Evolutionary conservation across 805 yeast genomes (phyloP), one percentile per base, ranked within the genome.

Genomic region (Torulaspora franciscae): DNA sequence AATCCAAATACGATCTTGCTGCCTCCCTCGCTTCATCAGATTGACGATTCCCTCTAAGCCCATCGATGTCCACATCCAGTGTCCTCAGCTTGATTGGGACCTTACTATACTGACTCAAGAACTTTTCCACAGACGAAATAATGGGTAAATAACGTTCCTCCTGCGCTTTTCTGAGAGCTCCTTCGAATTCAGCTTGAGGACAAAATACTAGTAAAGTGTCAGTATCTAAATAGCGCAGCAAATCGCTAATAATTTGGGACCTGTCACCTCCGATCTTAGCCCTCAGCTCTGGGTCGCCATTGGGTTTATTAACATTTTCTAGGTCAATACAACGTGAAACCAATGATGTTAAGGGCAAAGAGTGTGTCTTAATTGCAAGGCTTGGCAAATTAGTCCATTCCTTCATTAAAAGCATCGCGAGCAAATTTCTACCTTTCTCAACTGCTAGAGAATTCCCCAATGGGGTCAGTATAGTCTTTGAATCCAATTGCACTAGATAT

Each of bases 131-230:
- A 38, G 80, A 79, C 35, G 66, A 64, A 24, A 88, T 84, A 32
- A 91, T 69, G 0, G 96, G 96, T 46, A 81, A 65, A 65, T 87
- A 95, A 44, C 74, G 67, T 54, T 80, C 78, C 51, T 87, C 82
- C 66, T 93, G 99, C n/a, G 78, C 87, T 30, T 69, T 63, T 59
- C 99, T 76, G 50, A 93, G 72, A 33, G 70, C 72, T 7, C 98
- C 98, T 53, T 85, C 90, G 61, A 85, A 88, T 62, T 91, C 98
- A 33, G 70, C 73, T 8, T 56, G 52, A 9, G 96, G 95, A 1
- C 96, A 81, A 58, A 90, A 84, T 7, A 91, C 88, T 42, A 93
- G 72, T 50, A 95, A 70, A 1, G 98, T 89, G 65, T 93, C 99
- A 0, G 99, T 93, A 63, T 93, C 99, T 47, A 95, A 71, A 60